A percentile compares a stretch with the other conserved stretches of the same genome.
phyloP scores from a whole-genome alignment of 2,329 filamentous ascomycete species.

The Sclerotinia glacialis region DNA sequence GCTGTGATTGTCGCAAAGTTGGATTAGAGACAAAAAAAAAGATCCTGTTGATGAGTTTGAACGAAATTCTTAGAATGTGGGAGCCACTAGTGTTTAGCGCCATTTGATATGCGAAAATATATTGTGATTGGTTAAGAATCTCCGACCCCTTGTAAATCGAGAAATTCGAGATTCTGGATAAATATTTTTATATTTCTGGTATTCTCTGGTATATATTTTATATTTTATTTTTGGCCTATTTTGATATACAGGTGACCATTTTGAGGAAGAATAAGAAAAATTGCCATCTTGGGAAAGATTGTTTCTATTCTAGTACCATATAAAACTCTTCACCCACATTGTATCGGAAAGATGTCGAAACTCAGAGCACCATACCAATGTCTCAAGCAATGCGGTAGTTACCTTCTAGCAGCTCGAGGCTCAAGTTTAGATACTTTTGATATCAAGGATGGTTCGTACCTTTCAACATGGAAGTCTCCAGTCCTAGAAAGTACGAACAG shows the following conservation, averaged over 20 bases:
- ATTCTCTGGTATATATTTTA: background rate
- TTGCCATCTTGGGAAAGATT: too few species aligned
- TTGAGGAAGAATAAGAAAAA: background rate
- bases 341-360: conserved; percentile 25
- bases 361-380: conserved; percentile 64
- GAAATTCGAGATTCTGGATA: conserved; percentile 9
- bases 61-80: conserved; percentile 21
- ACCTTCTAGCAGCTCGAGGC: conserved; percentile 72
- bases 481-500: conserved; percentile 21
- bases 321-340: too few species aligned
- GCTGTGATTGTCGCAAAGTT: conserved; percentile 18
- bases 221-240: background rate
- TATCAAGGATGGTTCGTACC: conserved; percentile 53
- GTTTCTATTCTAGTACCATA: background rate
- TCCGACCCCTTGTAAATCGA: conserved; percentile 3
- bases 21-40: background rate
- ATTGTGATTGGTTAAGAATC: conserved; percentile 7
- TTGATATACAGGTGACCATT: background rate
- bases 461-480: conserved; percentile 47
- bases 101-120: background rate
- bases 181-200: background rate
- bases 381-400: conserved; percentile 51
- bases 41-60: conserved; percentile 17
- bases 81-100: conserved; percentile 19
- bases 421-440: conserved; percentile 67